Evolutionary conservation across 1,284 basidiomycete species (phyloP).

Genomic region (Melanopsichium pennsylvanicum): DNA sequence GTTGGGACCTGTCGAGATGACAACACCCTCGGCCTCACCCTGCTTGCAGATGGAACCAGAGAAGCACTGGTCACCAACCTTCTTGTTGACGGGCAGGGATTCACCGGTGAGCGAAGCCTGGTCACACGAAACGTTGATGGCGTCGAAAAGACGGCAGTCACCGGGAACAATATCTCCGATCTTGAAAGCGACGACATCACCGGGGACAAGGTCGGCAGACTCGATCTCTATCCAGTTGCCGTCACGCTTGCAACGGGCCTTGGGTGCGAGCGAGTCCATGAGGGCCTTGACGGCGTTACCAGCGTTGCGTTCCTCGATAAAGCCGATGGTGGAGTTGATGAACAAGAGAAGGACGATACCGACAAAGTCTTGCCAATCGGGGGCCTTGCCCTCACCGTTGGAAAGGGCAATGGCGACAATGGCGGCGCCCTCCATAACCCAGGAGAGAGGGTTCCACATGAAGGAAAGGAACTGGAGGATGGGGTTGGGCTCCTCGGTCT

Average conservation of each 20-base stretch:
- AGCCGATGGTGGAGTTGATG: constrained; percentile 96
- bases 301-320: constrained; percentile 95
- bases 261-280: constrained; percentile 98
- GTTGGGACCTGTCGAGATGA: constrained; percentile 85
- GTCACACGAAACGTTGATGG: constrained; percentile 78
- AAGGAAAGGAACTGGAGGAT: constrained; percentile 68
- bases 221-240: constrained; percentile 70
- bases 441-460: constrained; percentile 67
- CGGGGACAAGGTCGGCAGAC: constrained; percentile 85
- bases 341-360: constrained; percentile 91
- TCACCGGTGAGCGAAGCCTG: constrained; percentile 98
- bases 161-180: constrained; percentile 88
- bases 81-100: constrained; percentile 89
- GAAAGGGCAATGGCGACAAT: constrained; percentile 95
- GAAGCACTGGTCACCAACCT: constrained; percentile 71
- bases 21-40: constrained; percentile 85
- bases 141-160: constrained; percentile 79
- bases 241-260: constrained; percentile 77
- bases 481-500: constrained; percentile 75
- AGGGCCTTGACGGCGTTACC: constrained; percentile 98
- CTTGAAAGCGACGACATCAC: constrained; percentile 85
- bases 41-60: constrained; percentile 77
- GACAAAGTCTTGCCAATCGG: constrained; percentile 97
- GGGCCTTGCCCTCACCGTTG: constrained; percentile 84
- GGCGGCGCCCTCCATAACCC: constrained; percentile 99